These are phyloP conservation scores for Meyerozyma elateridarum DNA, from an alignment of 1,139 yeast species.

Conservation along the genomic window DNA sequence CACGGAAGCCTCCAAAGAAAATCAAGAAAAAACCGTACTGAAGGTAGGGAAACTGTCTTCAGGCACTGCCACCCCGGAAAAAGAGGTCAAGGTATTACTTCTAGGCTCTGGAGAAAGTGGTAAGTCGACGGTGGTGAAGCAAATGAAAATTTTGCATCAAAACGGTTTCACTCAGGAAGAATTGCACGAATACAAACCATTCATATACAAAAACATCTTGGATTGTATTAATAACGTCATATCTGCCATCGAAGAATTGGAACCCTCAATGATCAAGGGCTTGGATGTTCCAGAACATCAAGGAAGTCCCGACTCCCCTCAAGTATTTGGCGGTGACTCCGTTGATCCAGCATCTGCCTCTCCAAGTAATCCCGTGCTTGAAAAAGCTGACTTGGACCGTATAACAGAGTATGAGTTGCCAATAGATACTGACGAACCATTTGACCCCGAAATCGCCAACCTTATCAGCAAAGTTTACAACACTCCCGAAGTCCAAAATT, in stretches of 20 bases:
- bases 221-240: slow-evolving; percentile 63
- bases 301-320: slow-evolving; percentile 5
- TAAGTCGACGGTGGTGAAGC: slow-evolving; percentile 71
- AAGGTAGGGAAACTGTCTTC: background rate
- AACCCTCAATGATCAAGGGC: slow-evolving; percentile 42
- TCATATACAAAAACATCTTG: slow-evolving; percentile 61
- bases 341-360: slow-evolving; percentile 7
- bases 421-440: slow-evolving; percentile 42
- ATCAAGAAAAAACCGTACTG: background rate
- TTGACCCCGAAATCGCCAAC: slow-evolving; percentile 41
- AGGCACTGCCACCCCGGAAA: slow-evolving; percentile 13
- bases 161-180: slow-evolving; percentile 65
- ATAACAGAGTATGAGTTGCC: slow-evolving; percentile 47
- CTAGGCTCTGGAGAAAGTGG: slow-evolving; percentile 82
- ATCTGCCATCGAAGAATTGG: slow-evolving; percentile 49
- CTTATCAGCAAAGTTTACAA: slow-evolving; percentile 51
- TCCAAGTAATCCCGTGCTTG: slow-evolving; percentile 20
- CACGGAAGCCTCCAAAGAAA: slow-evolving; percentile 1
- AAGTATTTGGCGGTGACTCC: slow-evolving; percentile 11
- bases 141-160: slow-evolving; percentile 69
- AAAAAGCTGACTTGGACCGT: slow-evolving; percentile 40
- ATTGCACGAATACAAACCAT: slow-evolving; percentile 59
- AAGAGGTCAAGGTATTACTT: slow-evolving; percentile 58
- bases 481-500: slow-evolving; percentile 49
- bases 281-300: slow-evolving; percentile 12